Percentiles rank a stretch among this genome's conserved stretches.
These are phyloP conservation scores for Fusarium metavorans DNA, from an alignment of 2,329 filamentous ascomycete species.

Conservation along the genomic window DNA sequence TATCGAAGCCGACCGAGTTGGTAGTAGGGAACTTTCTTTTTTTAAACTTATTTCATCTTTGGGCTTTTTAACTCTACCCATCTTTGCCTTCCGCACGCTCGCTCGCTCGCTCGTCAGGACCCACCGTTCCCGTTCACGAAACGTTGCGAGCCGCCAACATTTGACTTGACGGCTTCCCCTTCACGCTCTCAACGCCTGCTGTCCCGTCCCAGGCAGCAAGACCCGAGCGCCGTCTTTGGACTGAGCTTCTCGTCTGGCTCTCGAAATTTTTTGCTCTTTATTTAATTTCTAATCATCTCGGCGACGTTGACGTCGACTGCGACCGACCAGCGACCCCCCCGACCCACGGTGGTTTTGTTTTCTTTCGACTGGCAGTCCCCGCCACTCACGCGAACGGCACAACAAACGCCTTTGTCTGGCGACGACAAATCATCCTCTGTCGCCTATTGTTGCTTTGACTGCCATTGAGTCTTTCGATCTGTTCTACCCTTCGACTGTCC, in stretches of 20 bases:
- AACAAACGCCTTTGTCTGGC: constrained; percentile 29
- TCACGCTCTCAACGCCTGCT: constrained; percentile 18
- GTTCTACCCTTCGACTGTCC: constrained; percentile 20
- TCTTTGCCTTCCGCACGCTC: constrained; percentile 12
- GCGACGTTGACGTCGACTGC: constrained; percentile 30
- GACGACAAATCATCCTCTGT: constrained; percentile 13
- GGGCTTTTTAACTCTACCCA: constrained; percentile 17
- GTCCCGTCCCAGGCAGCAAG: constrained; percentile 16
- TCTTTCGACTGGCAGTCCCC: constrained; percentile 40
- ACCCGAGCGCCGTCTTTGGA: constrained; percentile 1
- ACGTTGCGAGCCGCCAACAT: constrained; percentile 38
- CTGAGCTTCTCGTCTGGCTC: neutral
- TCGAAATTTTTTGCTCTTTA: constrained; percentile 15
- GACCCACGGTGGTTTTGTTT: constrained; percentile 41
- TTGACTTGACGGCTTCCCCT: constrained; percentile 32
- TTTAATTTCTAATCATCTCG: constrained; percentile 40
- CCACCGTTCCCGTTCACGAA: constrained; percentile 43
- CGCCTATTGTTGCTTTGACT: constrained; percentile 11
- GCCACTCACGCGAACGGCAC: constrained; percentile 42
- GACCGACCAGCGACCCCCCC: constrained; percentile 27
- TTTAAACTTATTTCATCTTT: constrained; percentile 10
- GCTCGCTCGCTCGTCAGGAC: constrained; percentile 32
- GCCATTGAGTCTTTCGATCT: constrained; percentile 11
- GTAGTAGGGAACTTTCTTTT: constrained; percentile 36
- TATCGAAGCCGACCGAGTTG: constrained; percentile 35